phyloP scores from a whole-genome alignment of 2,329 filamentous ascomycete genomes.

The Apiospora aurea region DNA sequence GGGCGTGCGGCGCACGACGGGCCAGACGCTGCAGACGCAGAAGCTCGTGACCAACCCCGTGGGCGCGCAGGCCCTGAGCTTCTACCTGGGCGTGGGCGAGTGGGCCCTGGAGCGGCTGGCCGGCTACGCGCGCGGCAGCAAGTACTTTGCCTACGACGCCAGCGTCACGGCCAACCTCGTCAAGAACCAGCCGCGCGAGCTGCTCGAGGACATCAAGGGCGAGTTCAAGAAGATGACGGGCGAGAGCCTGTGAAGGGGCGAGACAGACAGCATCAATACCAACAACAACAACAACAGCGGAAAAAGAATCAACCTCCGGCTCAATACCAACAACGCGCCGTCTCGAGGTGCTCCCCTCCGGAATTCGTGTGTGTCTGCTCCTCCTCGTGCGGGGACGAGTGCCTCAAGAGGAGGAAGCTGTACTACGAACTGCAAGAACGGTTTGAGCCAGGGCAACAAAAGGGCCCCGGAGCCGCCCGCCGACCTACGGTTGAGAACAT shows the following conservation, averaged over 20 bases:
- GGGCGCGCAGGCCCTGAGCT: constrained; percentile 2
- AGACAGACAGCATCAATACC: no score
- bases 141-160: constrained; percentile 22
- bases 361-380: not conserved
- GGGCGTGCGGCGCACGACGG: constrained; percentile 21
- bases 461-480: no score
- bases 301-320: no score
- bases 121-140: constrained; percentile 12
- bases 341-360: no score
- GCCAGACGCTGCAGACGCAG: constrained; percentile 23
- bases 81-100: constrained; percentile 21
- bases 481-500: not conserved
- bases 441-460: not conserved
- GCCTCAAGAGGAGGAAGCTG: not conserved
- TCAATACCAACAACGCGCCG: no score
- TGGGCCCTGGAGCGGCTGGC: constrained; percentile 16
- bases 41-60: constrained; percentile 7
- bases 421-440: not conserved
- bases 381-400: not conserved
- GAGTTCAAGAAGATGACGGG: constrained; percentile 23
- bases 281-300: no score
- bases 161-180: constrained; percentile 18
- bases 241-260: not conserved
- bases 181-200: constrained; percentile 22
- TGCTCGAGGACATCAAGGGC: constrained; percentile 24